Evolutionary conservation across 1,284 basidiomycete genomes (phyloP).

Genomic region (Paramarasmius palmivorus): DNA sequence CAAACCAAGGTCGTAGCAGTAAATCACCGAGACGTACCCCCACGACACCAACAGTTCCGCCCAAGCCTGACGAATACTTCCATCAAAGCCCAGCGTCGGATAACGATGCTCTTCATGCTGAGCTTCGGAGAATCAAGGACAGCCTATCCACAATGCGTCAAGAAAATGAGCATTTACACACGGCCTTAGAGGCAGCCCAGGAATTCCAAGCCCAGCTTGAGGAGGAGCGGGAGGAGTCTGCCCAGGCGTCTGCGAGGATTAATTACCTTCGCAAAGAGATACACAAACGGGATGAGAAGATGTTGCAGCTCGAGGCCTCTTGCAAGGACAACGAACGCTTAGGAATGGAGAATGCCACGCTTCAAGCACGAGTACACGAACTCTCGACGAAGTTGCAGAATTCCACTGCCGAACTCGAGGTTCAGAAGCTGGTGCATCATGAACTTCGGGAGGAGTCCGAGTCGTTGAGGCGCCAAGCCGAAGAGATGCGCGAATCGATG

Average conservation of each 20-base stretch:
- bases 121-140: not conserved
- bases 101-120: constrained; percentile 10
- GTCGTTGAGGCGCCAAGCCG: constrained; percentile 13
- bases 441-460: constrained; percentile 11
- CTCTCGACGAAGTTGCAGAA: constrained; percentile 9
- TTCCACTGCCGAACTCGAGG: constrained; percentile 9
- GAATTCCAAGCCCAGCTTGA: not conserved
- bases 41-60: not conserved
- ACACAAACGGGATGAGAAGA: constrained; percentile 1
- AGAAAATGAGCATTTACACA: constrained; percentile 13
- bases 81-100: not conserved
- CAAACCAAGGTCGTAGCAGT: not conserved
- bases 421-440: constrained; percentile 14
- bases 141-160: constrained; percentile 3
- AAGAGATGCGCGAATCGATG: constrained; percentile 13
- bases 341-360: constrained; percentile 13
- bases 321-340: constrained; percentile 7
- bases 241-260: constrained; percentile 1
- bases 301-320: constrained; percentile 8
- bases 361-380: constrained; percentile 13
- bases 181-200: constrained; percentile 9
- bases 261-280: constrained; percentile 4
- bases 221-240: not conserved
- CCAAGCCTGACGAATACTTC: not conserved
- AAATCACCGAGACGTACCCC: not conserved